These are phyloP conservation scores for Lippia alba DNA, from an alignment of 305 asterid genomes.

Conservation along the genomic window DNA sequence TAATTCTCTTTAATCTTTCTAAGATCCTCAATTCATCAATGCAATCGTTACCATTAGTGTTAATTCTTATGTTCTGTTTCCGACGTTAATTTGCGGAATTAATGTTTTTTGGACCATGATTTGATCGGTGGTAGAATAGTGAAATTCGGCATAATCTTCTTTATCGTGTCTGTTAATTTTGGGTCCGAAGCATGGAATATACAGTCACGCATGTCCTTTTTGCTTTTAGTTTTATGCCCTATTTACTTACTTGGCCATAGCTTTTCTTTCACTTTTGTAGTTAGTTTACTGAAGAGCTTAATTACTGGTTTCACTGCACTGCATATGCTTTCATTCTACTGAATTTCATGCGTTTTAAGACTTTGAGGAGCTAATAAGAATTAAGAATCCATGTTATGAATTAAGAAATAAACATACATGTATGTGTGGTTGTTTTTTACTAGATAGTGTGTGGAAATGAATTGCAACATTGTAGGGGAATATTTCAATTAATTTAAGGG, in stretches of 20 bases:
- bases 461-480: too few relatives aligned
- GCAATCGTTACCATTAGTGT: background rate
- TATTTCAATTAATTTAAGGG: too few relatives aligned
- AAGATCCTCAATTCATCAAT: background rate
- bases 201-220: constrained; percentile 2
- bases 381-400: too few relatives aligned
- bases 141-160: too few relatives aligned
- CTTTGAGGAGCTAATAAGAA: too few relatives aligned
- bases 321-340: background rate
- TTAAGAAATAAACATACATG: too few relatives aligned
- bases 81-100: background rate
- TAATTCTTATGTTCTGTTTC: background rate
- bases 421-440: too few relatives aligned
- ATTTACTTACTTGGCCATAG: background rate
- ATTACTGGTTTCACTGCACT: background rate
- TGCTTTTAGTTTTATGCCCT: background rate
- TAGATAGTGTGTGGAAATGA: too few relatives aligned
- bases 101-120: constrained; percentile 3
- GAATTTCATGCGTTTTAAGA: too few relatives aligned
- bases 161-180: background rate
- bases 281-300: background rate
- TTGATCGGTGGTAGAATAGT: background rate
- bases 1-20: too few relatives aligned
- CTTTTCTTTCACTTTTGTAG: background rate
- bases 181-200: background rate